Conservation (phyloP, 768 basidiomycete genomes). For the Termitomyces eurrhizus region DNA sequence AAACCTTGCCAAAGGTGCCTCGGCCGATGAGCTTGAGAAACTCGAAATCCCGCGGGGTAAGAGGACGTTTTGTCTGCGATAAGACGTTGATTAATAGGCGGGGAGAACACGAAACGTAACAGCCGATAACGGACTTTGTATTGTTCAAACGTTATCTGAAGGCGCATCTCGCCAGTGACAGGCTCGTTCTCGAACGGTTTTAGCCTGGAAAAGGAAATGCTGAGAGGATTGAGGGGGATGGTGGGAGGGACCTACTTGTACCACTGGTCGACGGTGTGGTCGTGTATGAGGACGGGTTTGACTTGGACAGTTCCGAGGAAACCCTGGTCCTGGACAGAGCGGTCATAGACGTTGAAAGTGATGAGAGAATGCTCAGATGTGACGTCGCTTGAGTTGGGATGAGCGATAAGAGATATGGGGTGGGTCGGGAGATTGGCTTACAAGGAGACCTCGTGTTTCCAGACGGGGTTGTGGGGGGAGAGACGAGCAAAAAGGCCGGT, state of each 20-base stretch:
- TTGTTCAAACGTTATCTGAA: conserved; percentile 93
- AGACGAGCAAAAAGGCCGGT: conserved; percentile 58
- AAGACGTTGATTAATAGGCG: conserved; percentile 14
- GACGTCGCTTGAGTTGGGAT: conserved; percentile 67
- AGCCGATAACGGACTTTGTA: conserved; percentile 60
- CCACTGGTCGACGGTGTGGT: conserved; percentile 96
- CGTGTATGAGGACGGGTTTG: conserved; percentile 87
- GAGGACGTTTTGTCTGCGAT: conserved; percentile 70
- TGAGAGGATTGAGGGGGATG: conserved; percentile 10
- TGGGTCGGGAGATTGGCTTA: conserved; percentile 39
- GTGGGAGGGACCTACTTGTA: conserved; percentile 63
- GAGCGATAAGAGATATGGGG: conserved; percentile 2
- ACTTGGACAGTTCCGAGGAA: conserved; percentile 92
- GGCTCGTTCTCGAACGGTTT: conserved; percentile 73
- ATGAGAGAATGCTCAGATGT: conserved; percentile 83
- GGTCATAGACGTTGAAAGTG: conserved; percentile 90
- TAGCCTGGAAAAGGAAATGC: conserved; percentile 43
- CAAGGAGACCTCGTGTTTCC: conserved; percentile 99
- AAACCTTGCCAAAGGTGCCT: conserved; percentile 97
- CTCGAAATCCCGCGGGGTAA: conserved; percentile 96
- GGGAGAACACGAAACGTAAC: conserved; percentile 5
- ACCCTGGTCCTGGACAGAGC: conserved; percentile 72
- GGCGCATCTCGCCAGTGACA: conserved; percentile 89
- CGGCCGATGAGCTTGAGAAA: conserved; percentile 98
- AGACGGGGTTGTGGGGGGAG: conserved; percentile 86